Evolutionary conservation across 2,329 filamentous ascomycete genomes (phyloP), one percentile per base, ranked within the genome.

Genomic region (Fusarium sacchari): DNA sequence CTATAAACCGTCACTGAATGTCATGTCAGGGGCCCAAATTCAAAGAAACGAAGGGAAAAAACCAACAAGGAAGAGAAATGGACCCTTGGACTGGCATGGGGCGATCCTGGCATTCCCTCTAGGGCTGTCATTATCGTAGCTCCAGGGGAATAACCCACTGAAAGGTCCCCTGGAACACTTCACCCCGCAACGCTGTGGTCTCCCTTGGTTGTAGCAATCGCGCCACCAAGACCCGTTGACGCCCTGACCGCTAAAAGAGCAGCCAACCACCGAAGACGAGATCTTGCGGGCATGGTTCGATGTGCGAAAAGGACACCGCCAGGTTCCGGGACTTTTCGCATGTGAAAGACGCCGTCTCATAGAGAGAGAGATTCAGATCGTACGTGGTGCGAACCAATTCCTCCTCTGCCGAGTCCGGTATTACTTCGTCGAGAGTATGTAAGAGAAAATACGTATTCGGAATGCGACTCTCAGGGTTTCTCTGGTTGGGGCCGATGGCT

Each of bases 211-310:
- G 24, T 9, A 43, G 37, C 28, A 64, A 72, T 75, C 70, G 73
- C 70, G 49, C 73, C 73, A 75, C 73, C n/a, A 53, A 26, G 47
- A 65, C 62, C 69, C 62, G 56, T 67, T 32, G 43, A 39, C 39
- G 47, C 63, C 67, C 73, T 75, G 73, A 75, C 73, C 73, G 73
- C 73, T 64, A 55, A 34, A 60, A 42, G 9, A 37, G 30, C 37
- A 53, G 30, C 73, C 73, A 75, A 76, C 69, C 70, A 75, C n/a
- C 34, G 40, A 30, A 37, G 26, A 47, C 53, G 44, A 42, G 42
- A 43, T 60, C 60, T 52, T 50, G 61, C 53, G 58, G 39, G 49
- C 49, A 71, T 75, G 73, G 73, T 75, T 75, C 73, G 73, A 75
- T 75, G 56, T 20, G 10, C 12, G 32, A 53, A 60, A 56, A 60